Conservation (phyloP, 768 basidiomycete genomes). For the Lentinula edodes region DNA sequence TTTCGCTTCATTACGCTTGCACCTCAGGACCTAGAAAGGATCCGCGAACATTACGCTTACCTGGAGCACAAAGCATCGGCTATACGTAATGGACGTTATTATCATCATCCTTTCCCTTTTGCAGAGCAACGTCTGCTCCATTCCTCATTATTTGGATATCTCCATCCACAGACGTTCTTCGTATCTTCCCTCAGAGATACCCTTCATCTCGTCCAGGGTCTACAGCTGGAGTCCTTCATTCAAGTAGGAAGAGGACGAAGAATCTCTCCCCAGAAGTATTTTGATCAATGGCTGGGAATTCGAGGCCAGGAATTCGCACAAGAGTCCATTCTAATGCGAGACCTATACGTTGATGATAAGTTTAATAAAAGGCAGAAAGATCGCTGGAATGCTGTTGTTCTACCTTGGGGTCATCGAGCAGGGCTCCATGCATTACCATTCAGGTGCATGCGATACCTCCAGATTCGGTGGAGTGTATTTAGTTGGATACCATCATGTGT, state of each 20-base stretch:
- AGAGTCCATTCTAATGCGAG: neutral
- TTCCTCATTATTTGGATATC: neutral
- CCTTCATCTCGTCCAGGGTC: neutral
- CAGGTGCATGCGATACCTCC: neutral
- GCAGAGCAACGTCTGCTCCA: neutral
- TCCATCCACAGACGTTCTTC: neutral
- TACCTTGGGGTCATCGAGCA: neutral
- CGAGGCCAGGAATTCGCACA: neutral
- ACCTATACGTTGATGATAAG: neutral
- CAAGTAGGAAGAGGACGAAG: neutral
- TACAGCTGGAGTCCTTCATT: neutral
- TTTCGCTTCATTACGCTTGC: neutral
- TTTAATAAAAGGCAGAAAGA: neutral
- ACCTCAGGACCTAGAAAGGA: neutral
- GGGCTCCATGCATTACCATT: neutral
- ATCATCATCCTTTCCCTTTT: no score
- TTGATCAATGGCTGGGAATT: neutral
- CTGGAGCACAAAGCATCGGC: neutral
- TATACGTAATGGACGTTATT: no score
- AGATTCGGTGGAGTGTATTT: neutral
- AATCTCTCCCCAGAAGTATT: neutral
- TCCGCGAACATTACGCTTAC: neutral
- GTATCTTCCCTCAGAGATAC: neutral
- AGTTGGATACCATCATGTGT: neutral
- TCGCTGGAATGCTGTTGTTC: neutral